Percentiles rank a stretch among this genome's conserved stretches.
Conservation (phyloP, 2,329 filamentous ascomycete genomes). For the Pochonia chlamydosporia region DNA sequence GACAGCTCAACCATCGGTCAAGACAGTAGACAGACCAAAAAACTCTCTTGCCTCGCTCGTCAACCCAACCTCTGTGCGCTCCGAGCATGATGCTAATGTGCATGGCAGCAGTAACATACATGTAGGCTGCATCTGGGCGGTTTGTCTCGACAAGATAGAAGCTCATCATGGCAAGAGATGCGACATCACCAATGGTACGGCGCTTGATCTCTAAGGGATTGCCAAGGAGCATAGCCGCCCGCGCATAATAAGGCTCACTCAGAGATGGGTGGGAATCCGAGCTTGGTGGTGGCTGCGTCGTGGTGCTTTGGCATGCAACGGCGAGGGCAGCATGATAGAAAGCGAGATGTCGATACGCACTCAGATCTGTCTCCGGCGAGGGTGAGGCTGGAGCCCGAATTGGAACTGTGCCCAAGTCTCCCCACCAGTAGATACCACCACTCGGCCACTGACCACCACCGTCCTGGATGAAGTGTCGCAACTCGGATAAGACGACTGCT, state of each 20-base stretch:
- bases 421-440: conserved; percentile 45
- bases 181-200: conserved; percentile 35
- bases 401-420: conserved; percentile 30
- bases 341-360: conserved; percentile 32
- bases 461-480: conserved; percentile 40
- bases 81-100: conserved; percentile 43
- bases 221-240: conserved; percentile 36
- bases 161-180: conserved; percentile 39
- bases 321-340: conserved; percentile 42
- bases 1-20: conserved; percentile 41
- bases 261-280: conserved; percentile 24
- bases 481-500: conserved; percentile 29
- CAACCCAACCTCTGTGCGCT: conserved; percentile 36
- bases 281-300: conserved; percentile 9
- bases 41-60: conserved; percentile 38
- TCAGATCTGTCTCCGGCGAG: conserved; percentile 16
- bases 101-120: conserved; percentile 41
- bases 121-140: conserved; percentile 41
- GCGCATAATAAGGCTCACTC: conserved; percentile 39
- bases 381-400: conserved; percentile 14
- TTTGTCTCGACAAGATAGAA: conserved; percentile 45
- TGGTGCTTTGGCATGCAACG: conserved; percentile 20
- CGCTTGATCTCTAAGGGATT: conserved; percentile 40
- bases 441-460: conserved; percentile 33
- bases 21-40: conserved; percentile 50